Evolutionary conservation across 1,284 basidiomycete species (phyloP).

Genomic region (Apiotrichum porosum): DNA sequence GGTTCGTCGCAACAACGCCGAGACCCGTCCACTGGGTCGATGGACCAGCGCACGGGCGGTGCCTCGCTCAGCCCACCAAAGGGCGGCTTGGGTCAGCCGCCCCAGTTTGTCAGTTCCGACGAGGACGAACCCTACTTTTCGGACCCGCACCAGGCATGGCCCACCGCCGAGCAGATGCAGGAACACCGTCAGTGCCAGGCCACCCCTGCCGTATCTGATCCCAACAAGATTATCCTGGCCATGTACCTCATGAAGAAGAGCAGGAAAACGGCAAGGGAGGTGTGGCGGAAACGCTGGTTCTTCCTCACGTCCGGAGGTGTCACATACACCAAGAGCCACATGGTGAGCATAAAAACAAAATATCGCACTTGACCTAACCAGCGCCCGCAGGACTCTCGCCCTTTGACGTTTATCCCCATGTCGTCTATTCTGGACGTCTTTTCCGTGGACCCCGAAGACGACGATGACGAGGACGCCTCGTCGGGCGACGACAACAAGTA

Average conservation of each 20-base stretch:
- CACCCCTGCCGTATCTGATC: conserved; percentile 47
- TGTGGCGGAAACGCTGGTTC: conserved; percentile 95
- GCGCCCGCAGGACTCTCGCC: conserved; percentile 74
- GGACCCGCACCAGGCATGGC: conserved; percentile 22
- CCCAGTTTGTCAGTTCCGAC: conserved; percentile 23
- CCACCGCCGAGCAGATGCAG: too few species aligned
- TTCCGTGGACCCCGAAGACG: conserved; percentile 52
- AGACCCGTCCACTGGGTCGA: background rate
- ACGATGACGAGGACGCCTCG: conserved; percentile 12
- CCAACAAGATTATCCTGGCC: conserved; percentile 70
- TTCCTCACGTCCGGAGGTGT: conserved; percentile 74
- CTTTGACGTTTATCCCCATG: conserved; percentile 79
- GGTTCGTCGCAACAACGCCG: background rate
- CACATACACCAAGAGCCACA: conserved; percentile 79
- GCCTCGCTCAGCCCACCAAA: conserved; percentile 11
- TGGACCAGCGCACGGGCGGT: background rate
- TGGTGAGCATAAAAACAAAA: conserved; percentile 55
- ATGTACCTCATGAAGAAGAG: conserved; percentile 87
- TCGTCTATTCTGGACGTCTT: conserved; percentile 85
- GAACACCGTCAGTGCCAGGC: too few species aligned
- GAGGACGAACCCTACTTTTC: conserved; percentile 34
- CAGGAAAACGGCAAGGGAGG: conserved; percentile 83
- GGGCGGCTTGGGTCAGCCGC: too few species aligned
- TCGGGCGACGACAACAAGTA: conserved; percentile 1
- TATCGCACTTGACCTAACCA: background rate